phyloP scores from a whole-genome alignment of 2,329 filamentous ascomycete genomes.

The Apiospora marii region DNA sequence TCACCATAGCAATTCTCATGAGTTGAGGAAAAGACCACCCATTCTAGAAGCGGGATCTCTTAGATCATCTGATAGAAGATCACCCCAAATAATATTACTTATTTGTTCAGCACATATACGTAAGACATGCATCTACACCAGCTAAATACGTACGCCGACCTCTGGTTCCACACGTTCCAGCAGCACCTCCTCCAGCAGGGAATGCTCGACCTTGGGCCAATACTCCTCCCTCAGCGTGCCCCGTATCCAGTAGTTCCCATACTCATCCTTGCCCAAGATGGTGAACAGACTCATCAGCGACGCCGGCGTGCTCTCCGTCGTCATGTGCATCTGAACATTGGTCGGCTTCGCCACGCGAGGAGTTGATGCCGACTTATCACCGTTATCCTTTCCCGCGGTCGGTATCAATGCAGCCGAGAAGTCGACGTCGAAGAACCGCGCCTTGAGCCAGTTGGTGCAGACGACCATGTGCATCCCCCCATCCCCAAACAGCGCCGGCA shows the following conservation, averaged over 20 bases:
- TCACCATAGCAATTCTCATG: not conserved
- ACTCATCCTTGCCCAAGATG: slow-evolving; percentile 38
- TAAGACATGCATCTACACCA: not conserved
- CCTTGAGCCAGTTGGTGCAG: slow-evolving; percentile 50
- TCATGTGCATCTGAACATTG: not conserved
- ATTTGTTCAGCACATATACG: no score
- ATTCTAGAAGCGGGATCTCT: not conserved
- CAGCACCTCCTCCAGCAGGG: not conserved
- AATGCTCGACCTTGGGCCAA: not conserved
- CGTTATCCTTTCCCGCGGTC: slow-evolving; percentile 27
- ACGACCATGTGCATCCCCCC: slow-evolving; percentile 43
- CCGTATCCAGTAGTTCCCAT: slow-evolving; percentile 40
- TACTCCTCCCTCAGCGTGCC: not conserved
- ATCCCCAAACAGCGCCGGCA: slow-evolving; percentile 42
- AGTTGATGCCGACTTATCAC: not conserved
- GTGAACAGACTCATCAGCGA: not conserved
- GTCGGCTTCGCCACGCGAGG: not conserved
- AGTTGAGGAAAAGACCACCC: not conserved
- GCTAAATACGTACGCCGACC: no score
- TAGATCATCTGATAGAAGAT: no score
- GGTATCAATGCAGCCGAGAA: slow-evolving; percentile 44
- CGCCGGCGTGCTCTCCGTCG: not conserved
- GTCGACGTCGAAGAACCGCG: slow-evolving; percentile 45
- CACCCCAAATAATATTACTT: no score
- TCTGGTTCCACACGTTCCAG: not conserved